Evolutionary conservation across 768 basidiomycete species (phyloP).

Genomic region (Lyophyllum shimeji): DNA sequence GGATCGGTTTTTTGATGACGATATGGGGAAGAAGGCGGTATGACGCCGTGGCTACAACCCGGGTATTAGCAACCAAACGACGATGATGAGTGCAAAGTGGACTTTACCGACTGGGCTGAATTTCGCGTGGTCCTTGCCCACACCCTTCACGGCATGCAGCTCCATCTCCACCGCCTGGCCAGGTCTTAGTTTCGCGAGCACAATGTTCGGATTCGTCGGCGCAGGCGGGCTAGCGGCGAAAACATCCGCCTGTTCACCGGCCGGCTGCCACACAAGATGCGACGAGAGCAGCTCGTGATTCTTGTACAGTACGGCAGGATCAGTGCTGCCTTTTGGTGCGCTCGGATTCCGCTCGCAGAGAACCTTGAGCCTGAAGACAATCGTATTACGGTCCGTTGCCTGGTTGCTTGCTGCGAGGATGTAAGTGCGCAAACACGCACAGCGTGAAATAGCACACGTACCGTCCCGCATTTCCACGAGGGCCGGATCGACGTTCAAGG

Average conservation of each 20-base stretch:
- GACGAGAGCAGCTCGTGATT: slow-evolving; percentile 70
- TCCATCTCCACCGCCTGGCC: slow-evolving; percentile 87
- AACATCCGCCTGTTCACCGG: slow-evolving; percentile 74
- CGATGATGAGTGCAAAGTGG: background rate
- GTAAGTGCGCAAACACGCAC: background rate
- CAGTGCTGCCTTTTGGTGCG: slow-evolving; percentile 50
- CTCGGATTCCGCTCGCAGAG: slow-evolving; percentile 62
- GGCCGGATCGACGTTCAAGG: slow-evolving; percentile 83
- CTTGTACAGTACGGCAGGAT: slow-evolving; percentile 66
- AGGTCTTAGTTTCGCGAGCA: slow-evolving; percentile 88
- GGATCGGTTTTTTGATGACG: slow-evolving; percentile 72
- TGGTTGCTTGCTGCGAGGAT: slow-evolving; percentile 43
- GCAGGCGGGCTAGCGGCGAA: slow-evolving; percentile 55
- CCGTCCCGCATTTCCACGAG: slow-evolving; percentile 57
- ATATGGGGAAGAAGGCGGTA: slow-evolving; percentile 92
- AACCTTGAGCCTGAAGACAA: slow-evolving; percentile 80
- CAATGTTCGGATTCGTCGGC: slow-evolving; percentile 78
- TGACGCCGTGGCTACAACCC: slow-evolving; percentile 79
- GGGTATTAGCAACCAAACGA: background rate
- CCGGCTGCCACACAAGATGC: slow-evolving; percentile 73
- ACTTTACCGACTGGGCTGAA: slow-evolving; percentile 90
- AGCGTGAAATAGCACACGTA: slow-evolving; percentile 11
- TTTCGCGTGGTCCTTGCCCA: slow-evolving; percentile 95
- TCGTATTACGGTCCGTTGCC: slow-evolving; percentile 86
- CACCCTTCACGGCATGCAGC: slow-evolving; percentile 88